phyloP scores from a whole-genome alignment of 1,139 yeast genomes.

The Magnusiomyces clavatus region DNA sequence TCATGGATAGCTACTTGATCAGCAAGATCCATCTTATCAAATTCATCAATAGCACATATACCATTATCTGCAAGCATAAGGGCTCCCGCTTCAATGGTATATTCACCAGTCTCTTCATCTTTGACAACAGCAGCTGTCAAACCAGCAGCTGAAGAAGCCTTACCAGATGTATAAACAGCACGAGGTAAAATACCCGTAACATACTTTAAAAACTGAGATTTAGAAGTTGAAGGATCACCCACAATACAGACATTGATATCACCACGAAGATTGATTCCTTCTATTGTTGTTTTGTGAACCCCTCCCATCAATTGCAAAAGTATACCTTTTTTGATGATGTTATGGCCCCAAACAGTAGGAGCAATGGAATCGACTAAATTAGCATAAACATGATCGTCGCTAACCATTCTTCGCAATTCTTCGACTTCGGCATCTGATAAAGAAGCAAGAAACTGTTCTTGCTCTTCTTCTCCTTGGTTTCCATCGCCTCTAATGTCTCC shows the following conservation, averaged over 20 bases:
- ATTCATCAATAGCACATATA: constrained; percentile 96
- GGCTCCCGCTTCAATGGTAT: constrained; percentile 98
- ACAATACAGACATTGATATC: constrained; percentile 95
- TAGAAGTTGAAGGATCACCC: constrained; percentile 98
- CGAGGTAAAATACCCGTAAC: constrained; percentile 90
- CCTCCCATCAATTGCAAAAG: constrained; percentile 88
- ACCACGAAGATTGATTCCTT: constrained; percentile 93
- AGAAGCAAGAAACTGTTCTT: constrained; percentile 71
- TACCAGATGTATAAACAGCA: constrained; percentile 95
- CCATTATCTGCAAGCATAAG: constrained; percentile 98
- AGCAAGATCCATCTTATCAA: constrained; percentile 91
- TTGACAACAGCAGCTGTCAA: constrained; percentile 96
- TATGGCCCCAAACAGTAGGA: constrained; percentile 97
- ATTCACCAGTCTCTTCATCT: constrained; percentile 97
- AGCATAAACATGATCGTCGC: constrained; percentile 77
- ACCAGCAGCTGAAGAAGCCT: constrained; percentile 98
- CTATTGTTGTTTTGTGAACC: constrained; percentile 89
- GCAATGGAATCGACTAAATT: constrained; percentile 86
- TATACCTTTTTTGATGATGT: constrained; percentile 86
- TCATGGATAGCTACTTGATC: constrained; percentile 99
- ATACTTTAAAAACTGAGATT: constrained; percentile 91
- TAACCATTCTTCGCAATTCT: constrained; percentile 85
- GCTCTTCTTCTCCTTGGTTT: constrained; percentile 45
- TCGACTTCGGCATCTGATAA: constrained; percentile 76
- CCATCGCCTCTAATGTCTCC: constrained; percentile 38